Conservation (phyloP, 768 basidiomycete species). For the Suillus discolor region DNA sequence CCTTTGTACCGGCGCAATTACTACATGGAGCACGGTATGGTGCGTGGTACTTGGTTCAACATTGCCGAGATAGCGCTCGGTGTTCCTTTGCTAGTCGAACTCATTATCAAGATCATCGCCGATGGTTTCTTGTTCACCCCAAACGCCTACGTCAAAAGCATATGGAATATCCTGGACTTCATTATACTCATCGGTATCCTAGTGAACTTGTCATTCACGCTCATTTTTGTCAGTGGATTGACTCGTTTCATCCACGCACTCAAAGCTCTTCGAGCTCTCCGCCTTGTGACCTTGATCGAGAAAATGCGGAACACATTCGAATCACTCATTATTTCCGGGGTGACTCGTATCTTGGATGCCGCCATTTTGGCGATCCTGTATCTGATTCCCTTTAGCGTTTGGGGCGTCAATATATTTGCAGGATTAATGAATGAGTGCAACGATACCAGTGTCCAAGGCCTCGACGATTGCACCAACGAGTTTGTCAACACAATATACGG, state of each 20-base stretch:
- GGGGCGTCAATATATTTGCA: slow-evolving; percentile 92
- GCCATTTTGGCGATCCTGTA: slow-evolving; percentile 88
- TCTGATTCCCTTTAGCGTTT: slow-evolving; percentile 90
- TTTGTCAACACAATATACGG: slow-evolving; percentile 66
- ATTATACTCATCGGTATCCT: slow-evolving; percentile 78
- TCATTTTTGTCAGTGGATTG: slow-evolving; percentile 77
- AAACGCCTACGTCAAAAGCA: slow-evolving; percentile 87
- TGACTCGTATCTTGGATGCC: slow-evolving; percentile 83
- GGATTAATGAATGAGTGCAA: slow-evolving; percentile 87
- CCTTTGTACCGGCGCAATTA: slow-evolving; percentile 81
- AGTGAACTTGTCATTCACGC: slow-evolving; percentile 69
- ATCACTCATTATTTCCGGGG: slow-evolving; percentile 84
- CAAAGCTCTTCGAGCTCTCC: slow-evolving; percentile 86
- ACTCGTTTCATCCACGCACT: slow-evolving; percentile 82
- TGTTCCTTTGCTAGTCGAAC: slow-evolving; percentile 74
- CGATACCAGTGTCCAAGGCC: slow-evolving; percentile 54
- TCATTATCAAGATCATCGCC: slow-evolving; percentile 87
- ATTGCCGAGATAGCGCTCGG: slow-evolving; percentile 76
- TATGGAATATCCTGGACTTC: slow-evolving; percentile 93
- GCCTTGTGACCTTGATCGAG: slow-evolving; percentile 87
- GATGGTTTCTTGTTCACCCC: slow-evolving; percentile 92
- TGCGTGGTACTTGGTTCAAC: slow-evolving; percentile 86
- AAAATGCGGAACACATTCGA: slow-evolving; percentile 87
- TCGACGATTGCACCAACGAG: slow-evolving; percentile 73
- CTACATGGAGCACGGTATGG: slow-evolving; percentile 56